phyloP scores from a whole-genome alignment of 129 eudicot genomes.

The Pulicaria dysenterica region DNA sequence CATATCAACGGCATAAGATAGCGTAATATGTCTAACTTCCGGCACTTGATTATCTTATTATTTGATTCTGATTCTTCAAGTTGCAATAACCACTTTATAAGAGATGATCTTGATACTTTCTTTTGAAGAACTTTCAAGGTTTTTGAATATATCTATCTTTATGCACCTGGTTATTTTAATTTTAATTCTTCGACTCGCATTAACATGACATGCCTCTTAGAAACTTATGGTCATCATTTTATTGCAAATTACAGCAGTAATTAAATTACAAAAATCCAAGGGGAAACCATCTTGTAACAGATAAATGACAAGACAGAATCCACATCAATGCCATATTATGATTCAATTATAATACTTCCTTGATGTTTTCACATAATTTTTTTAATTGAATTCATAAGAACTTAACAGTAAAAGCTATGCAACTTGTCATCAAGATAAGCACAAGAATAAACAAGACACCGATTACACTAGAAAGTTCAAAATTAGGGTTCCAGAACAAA shows the following conservation, averaged over 20 bases:
- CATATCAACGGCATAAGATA: too few species aligned
- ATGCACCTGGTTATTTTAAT: background rate
- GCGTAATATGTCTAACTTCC: background rate
- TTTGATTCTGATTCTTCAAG: conserved; percentile 6
- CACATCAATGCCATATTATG: conserved; percentile 4
- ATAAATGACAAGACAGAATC: conserved; percentile 10
- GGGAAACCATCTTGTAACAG: background rate
- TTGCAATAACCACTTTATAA: background rate
- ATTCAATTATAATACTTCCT: conserved; percentile 2
- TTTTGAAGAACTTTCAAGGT: too few species aligned
- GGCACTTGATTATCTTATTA: conserved; percentile 13
- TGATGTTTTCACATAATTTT: background rate
- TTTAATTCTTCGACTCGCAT: too few species aligned
- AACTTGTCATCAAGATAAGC: background rate
- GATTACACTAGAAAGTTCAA: background rate
- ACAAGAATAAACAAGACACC: background rate
- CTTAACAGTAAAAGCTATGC: background rate
- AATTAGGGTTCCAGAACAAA: conserved; percentile 32
- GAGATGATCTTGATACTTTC: too few species aligned
- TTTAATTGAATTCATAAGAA: background rate
- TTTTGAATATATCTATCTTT: too few species aligned
- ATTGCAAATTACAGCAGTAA: background rate
- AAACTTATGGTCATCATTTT: background rate
- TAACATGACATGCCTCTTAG: background rate
- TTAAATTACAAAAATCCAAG: background rate